These are phyloP conservation scores for Ephemerocybe angulata DNA, from an alignment of 768 basidiomycete species.

Conservation along the genomic window DNA sequence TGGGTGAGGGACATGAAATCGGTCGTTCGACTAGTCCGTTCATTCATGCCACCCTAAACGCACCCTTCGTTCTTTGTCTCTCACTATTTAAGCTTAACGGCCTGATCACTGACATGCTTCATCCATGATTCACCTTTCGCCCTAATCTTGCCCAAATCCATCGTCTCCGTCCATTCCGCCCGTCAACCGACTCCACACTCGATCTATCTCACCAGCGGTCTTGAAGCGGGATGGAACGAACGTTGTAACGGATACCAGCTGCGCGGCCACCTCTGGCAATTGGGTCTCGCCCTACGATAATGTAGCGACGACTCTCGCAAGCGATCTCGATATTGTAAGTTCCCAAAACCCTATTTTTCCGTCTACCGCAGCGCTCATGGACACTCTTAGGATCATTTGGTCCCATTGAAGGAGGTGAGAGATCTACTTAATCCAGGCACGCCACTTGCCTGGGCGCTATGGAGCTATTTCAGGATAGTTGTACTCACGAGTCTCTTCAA, in stretches of 20 bases:
- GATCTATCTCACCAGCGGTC: slow-evolving; percentile 27
- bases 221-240: slow-evolving; percentile 42
- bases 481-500: background rate
- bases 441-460: background rate
- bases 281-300: slow-evolving; percentile 54
- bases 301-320: slow-evolving; percentile 40
- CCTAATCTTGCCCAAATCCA: too few relatives aligned
- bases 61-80: too few relatives aligned
- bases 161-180: background rate
- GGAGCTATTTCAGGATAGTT: background rate
- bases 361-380: too few relatives aligned
- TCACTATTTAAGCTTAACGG: too few relatives aligned
- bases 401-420: slow-evolving; percentile 50
- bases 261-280: slow-evolving; percentile 42
- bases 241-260: slow-evolving; percentile 39
- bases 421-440: background rate
- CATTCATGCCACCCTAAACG: too few relatives aligned
- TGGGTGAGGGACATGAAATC: too few relatives aligned
- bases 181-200: background rate
- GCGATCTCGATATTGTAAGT: slow-evolving; percentile 50
- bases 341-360: background rate
- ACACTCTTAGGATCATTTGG: slow-evolving; percentile 43
- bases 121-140: too few relatives aligned
- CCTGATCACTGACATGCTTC: too few relatives aligned
- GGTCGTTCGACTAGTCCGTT: too few relatives aligned